Percentiles rank a stretch among this genome's conserved stretches.
These are phyloP conservation scores for Laburnicola sp. DNA, from an alignment of 2,329 filamentous ascomycete genomes.

Conservation along the genomic window DNA sequence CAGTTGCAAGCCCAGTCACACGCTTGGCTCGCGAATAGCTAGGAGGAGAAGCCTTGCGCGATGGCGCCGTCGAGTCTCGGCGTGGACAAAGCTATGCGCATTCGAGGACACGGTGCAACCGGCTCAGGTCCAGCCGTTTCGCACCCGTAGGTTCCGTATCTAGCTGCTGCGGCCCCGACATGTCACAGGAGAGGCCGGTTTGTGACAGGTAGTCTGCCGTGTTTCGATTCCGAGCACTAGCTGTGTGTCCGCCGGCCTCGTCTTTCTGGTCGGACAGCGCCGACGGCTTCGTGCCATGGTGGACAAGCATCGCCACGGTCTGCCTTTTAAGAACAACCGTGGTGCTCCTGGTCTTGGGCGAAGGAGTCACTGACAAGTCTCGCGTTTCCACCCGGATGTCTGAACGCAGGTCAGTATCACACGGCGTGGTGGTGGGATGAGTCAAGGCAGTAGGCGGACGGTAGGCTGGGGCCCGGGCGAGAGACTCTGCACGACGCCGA, in stretches of 20 bases:
- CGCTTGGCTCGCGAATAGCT: not conserved
- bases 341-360: too few species aligned
- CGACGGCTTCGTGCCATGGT: constrained; percentile 2
- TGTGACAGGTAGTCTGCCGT: constrained; percentile 15
- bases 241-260: not conserved
- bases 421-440: too few species aligned
- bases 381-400: too few species aligned
- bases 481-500: too few species aligned
- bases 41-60: not conserved
- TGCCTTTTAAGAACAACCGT: not conserved
- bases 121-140: constrained; percentile 14
- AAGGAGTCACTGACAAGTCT: too few species aligned
- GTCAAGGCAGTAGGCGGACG: too few species aligned
- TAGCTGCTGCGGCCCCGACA: constrained; percentile 20
- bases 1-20: constrained; percentile 7
- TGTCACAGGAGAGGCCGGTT: constrained; percentile 14
- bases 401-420: too few species aligned
- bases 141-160: constrained; percentile 3
- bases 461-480: too few species aligned
- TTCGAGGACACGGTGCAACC: not conserved
- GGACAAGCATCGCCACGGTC: not conserved
- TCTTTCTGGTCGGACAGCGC: constrained; percentile 2
- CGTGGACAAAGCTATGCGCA: not conserved
- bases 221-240: constrained; percentile 14
- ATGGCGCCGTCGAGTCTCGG: not conserved